Evolutionary conservation across 257 asterid species (phyloP).

Genomic region (Fraxinus pennsylvanica): DNA sequence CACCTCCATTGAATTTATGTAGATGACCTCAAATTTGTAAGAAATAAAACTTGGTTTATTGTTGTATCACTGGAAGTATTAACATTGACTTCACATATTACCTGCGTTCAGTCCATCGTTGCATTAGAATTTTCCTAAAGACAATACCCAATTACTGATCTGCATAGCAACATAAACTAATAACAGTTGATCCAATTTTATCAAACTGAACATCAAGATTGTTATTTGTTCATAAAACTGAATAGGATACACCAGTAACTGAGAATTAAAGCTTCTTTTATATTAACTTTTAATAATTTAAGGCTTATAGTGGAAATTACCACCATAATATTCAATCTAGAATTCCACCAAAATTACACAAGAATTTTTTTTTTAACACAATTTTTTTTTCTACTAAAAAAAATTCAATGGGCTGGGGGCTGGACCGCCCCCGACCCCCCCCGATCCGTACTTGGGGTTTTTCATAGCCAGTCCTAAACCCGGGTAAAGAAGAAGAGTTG

Average conservation of each 20-base stretch:
- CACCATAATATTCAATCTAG: background rate
- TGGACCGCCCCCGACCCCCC: no score
- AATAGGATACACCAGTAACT: background rate
- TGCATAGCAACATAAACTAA: background rate
- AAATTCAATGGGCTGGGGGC: no score
- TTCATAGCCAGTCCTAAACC: background rate
- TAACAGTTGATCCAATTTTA: background rate
- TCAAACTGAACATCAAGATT: background rate
- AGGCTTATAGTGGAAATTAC: background rate
- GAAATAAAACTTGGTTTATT: no score
- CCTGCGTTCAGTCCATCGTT: no score
- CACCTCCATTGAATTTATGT: no score
- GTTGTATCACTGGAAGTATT: no score
- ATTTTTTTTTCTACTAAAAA: no score
- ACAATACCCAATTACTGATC: background rate
- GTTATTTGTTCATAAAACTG: background rate
- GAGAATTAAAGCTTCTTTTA: background rate
- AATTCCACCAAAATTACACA: background rate
- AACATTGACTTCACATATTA: no score
- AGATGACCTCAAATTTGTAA: no score
- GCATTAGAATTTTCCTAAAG: background rate
- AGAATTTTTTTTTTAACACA: no score
- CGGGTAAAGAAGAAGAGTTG: background rate
- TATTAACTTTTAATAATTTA: no score
- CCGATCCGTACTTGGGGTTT: background rate